These are phyloP conservation scores for Parietaria judaica DNA, from an alignment of 306 rosid species.

Conservation along the genomic window DNA sequence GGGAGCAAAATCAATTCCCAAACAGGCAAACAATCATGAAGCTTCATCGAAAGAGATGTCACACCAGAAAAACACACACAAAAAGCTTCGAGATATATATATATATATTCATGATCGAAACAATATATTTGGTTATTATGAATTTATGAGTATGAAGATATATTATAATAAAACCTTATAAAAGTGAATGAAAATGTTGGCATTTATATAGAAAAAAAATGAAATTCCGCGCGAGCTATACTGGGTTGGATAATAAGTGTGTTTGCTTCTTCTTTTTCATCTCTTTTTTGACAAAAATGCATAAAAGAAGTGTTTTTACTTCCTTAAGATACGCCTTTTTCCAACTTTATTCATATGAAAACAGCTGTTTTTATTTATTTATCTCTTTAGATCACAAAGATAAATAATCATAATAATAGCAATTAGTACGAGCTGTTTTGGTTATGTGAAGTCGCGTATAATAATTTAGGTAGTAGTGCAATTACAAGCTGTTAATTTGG, in stretches of 20 bases:
- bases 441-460: too few relatives aligned
- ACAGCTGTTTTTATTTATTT: too few relatives aligned
- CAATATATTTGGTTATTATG: neutral
- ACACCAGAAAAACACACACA: conserved; percentile 30
- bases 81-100: conserved; percentile 8
- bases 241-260: neutral
- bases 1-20: conserved; percentile 62
- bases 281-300: neutral
- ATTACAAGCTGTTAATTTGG: too few relatives aligned
- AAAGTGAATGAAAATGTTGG: conserved; percentile 1
- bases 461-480: too few relatives aligned
- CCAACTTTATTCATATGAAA: neutral
- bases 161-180: neutral
- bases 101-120: conserved; percentile 7
- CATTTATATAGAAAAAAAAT: neutral
- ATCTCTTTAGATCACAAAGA: too few relatives aligned
- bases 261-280: neutral
- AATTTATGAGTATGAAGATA: neutral
- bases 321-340: neutral
- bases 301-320: neutral
- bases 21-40: conserved; percentile 65
- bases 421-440: too few relatives aligned
- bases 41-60: conserved; percentile 52
- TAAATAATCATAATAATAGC: too few relatives aligned
- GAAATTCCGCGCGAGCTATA: neutral